Percentiles rank a stretch among this genome's conserved stretches.
Evolutionary conservation across 495 filamentous ascomycete genomes (phyloP).

Genomic region (Cryomyces minteri): DNA sequence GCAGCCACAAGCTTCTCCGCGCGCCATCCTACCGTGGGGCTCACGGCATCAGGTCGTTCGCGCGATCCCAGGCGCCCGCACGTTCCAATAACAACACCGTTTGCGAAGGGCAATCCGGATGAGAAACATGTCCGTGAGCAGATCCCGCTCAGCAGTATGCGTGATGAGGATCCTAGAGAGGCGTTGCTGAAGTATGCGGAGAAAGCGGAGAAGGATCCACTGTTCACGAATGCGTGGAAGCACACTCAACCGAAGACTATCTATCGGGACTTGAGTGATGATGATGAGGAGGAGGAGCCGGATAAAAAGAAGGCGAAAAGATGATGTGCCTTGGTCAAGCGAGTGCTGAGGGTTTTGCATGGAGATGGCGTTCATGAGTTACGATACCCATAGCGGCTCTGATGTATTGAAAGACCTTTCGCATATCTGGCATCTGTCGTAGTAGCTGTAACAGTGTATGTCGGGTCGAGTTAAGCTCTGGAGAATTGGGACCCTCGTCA

Average conservation of each 20-base stretch:
- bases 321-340: background rate
- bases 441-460: too few species aligned
- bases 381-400: too few species aligned
- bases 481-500: too few species aligned
- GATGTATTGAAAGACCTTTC: too few species aligned
- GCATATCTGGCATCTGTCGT: too few species aligned
- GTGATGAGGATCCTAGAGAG: slow-evolving; percentile 91
- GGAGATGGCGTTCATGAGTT: background rate
- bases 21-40: slow-evolving; percentile 51
- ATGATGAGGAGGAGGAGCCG: slow-evolving; percentile 51
- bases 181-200: slow-evolving; percentile 91
- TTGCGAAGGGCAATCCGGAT: slow-evolving; percentile 80
- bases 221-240: slow-evolving; percentile 88
- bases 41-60: slow-evolving; percentile 63
- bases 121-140: slow-evolving; percentile 72
- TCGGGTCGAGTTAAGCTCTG: too few species aligned
- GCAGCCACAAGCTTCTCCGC: slow-evolving; percentile 34
- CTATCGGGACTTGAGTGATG: slow-evolving; percentile 84
- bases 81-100: slow-evolving; percentile 70
- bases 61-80: slow-evolving; percentile 68
- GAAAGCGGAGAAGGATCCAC: slow-evolving; percentile 77
- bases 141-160: slow-evolving; percentile 83
- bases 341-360: background rate
- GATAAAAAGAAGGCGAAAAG: slow-evolving; percentile 39
- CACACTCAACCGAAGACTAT: slow-evolving; percentile 84